Evolutionary conservation across 169 alveolate species (phyloP).

Genomic region (Plasmodium vivax): DNA sequence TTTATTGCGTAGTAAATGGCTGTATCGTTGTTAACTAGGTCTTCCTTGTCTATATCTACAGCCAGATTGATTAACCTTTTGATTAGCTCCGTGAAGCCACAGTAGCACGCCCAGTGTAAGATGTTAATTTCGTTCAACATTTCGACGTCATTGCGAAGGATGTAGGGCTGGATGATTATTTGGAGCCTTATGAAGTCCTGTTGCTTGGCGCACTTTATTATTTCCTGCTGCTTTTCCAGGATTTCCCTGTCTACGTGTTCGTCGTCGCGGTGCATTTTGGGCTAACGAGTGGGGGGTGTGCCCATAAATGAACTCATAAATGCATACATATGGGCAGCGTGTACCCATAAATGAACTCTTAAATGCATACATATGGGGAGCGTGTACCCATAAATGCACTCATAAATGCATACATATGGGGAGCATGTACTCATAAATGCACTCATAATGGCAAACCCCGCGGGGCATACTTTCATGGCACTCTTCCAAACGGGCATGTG

Average conservation of each 20-base stretch:
- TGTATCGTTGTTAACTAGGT: slow-evolving; percentile 84
- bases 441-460: background rate
- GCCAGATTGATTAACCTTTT: slow-evolving; percentile 76
- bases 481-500: background rate
- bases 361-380: no score
- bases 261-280: slow-evolving; percentile 1
- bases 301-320: no score
- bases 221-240: slow-evolving; percentile 63
- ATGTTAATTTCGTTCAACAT: slow-evolving; percentile 76
- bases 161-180: slow-evolving; percentile 54
- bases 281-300: background rate
- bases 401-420: background rate
- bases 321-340: no score
- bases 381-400: no score
- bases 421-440: background rate
- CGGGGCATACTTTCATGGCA: background rate
- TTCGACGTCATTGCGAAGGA: slow-evolving; percentile 70
- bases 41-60: slow-evolving; percentile 82
- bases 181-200: slow-evolving; percentile 55
- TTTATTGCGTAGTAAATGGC: slow-evolving; percentile 85
- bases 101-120: slow-evolving; percentile 84
- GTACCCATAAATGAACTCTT: no score
- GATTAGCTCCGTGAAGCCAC: slow-evolving; percentile 81
- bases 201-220: slow-evolving; percentile 66
- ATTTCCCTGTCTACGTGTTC: slow-evolving; percentile 38